Evolutionary conservation across 2,329 filamentous ascomycete genomes (phyloP), one percentile per base, ranked within the genome.

Genomic region (Seiridium unicorne): DNA sequence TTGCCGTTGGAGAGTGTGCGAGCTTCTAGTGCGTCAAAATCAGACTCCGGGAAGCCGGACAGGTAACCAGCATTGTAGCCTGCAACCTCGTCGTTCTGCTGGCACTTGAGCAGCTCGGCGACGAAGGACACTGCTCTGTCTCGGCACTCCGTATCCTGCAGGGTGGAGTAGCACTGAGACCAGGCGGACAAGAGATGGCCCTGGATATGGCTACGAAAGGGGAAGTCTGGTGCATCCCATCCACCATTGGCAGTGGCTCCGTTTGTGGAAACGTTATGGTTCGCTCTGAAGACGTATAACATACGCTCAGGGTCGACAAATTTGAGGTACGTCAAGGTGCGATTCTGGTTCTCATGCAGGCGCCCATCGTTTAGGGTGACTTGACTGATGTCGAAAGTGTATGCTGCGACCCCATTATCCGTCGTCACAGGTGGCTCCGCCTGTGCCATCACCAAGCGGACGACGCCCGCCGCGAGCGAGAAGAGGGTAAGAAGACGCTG

Each of bases 171-270:
- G 64, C 80, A 83, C 44, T 81, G 76, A 1, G 79, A 72, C 81
- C 80, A 84, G 0, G 78, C 81, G 1, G 74, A 79, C 38, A 84
- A 74, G 38, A 78, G 78, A 65, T 84, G 82, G 0, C 82, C 82
- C 60, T 84, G 82, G 26, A 76, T 64, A 55, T 84, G 82, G 0
- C 76, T 76, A 11, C 81, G 76, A 65, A 84, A 84, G 0, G 82
- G 81, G 49, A 84, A 84, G 51, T 78, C 71, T 1, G 82, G 82
- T 1, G 79, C 79, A 66, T 84, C 82, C 82, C 82, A 84, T 2
- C 81, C 82, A 2, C 79, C 79, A 53, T 81, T 81, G 5, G 73
- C 54, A 1, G 69, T 62, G 2, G 81, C 81, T 1, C 77, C 78
- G 3, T 79, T 73, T 7, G 80, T 83, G 3, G 76, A 77, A 1